Evolutionary conservation across 1,284 basidiomycete species (phyloP).

Genomic region (Schizophyllum commune): DNA sequence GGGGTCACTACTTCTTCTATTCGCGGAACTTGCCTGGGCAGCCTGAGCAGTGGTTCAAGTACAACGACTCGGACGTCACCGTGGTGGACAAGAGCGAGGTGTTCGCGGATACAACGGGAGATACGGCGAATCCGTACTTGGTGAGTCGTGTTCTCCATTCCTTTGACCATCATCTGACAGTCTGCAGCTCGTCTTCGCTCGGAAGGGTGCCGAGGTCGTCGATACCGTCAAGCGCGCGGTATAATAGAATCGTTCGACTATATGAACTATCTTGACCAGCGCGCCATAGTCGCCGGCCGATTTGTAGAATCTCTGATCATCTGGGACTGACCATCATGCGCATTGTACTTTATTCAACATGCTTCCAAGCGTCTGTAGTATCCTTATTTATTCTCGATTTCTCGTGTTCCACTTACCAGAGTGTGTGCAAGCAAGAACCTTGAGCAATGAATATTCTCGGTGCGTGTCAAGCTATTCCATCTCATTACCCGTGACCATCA

Average conservation of each 20-base stretch:
- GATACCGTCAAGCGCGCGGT: conserved; percentile 61
- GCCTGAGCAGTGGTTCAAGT: conserved; percentile 89
- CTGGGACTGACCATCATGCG: neutral
- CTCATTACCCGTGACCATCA: too few relatives aligned
- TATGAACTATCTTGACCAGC: too few relatives aligned
- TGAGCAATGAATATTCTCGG: too few relatives aligned
- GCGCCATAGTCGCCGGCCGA: neutral
- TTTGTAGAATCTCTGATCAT: neutral
- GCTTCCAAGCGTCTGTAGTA: neutral
- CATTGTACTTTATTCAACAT: neutral
- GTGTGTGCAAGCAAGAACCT: too few relatives aligned
- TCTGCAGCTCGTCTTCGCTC: conserved; percentile 68
- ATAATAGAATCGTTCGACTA: neutral
- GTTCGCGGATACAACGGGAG: conserved; percentile 72
- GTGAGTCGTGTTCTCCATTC: conserved; percentile 32
- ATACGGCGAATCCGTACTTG: conserved; percentile 77
- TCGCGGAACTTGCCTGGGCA: conserved; percentile 71
- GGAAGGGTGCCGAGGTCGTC: conserved; percentile 65
- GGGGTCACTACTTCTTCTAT: conserved; percentile 88
- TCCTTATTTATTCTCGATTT: neutral
- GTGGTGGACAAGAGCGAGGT: conserved; percentile 71
- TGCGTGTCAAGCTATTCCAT: too few relatives aligned
- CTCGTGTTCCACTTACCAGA: neutral
- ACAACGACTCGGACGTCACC: conserved; percentile 83
- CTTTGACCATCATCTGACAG: conserved; percentile 5